phyloP scores from a whole-genome alignment of 805 yeast genomes.

The Metschnikowia chrysomelidarum region DNA sequence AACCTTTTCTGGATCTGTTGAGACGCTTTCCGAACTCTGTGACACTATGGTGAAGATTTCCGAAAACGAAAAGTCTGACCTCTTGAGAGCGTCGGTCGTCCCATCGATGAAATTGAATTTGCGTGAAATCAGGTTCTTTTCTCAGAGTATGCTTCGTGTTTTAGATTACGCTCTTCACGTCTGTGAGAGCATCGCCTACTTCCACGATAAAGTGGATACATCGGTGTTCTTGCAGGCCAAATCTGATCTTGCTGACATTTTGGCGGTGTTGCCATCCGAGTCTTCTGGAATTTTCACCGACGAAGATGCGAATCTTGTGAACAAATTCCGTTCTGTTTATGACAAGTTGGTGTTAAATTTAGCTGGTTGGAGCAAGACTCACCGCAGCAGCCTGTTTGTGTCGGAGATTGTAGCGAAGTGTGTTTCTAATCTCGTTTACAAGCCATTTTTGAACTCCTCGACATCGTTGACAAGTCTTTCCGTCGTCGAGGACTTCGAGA shows the following conservation, averaged over 20 bases:
- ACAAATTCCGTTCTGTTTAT: conserved; percentile 21
- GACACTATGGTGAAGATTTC: conserved; percentile 18
- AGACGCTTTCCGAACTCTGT: conserved; percentile 15
- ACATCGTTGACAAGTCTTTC: conserved; percentile 22
- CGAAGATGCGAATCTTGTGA: conserved; percentile 20
- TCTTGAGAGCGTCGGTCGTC: conserved; percentile 19
- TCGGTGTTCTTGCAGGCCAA: conserved; percentile 11
- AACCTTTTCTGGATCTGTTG: conserved; percentile 25
- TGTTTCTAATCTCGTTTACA: conserved; percentile 29
- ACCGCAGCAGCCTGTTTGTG: conserved; percentile 41
- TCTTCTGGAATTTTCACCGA: conserved; percentile 14
- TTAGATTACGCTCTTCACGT: conserved; percentile 15
- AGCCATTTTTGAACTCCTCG: conserved; percentile 23
- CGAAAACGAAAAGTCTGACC: conserved; percentile 9
- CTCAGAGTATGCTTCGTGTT: conserved; percentile 10
- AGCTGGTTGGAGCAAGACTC: conserved; percentile 30
- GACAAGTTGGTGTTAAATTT: conserved; percentile 26
- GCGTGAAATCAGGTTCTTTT: conserved; percentile 13
- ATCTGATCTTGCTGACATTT: conserved; percentile 1
- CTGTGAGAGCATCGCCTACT: conserved; percentile 7
- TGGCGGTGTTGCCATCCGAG: conserved; percentile 5
- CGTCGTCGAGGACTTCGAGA: conserved; percentile 42
- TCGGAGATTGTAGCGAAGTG: conserved; percentile 49
- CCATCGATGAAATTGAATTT: conserved; percentile 21
- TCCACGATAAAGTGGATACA: conserved; percentile 6